Evolutionary conservation across 2,329 filamentous ascomycete genomes (phyloP).

Genomic region (Ramichloridium luteum): DNA sequence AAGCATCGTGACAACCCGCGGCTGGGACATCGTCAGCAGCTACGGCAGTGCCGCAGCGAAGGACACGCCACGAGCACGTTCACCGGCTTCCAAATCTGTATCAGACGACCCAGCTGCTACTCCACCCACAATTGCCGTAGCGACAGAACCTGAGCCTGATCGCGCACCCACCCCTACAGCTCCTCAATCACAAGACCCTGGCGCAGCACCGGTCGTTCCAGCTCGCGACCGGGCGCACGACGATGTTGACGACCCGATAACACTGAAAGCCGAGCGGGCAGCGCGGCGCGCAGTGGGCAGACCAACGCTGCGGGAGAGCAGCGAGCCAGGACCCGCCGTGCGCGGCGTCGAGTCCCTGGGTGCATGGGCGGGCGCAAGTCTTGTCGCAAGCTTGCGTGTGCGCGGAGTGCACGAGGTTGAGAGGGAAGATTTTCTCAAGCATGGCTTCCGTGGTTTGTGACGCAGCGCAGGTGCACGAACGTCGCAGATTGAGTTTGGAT

Average conservation of each 20-base stretch:
- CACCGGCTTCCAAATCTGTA: no score
- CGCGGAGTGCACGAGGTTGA: conserved; percentile 59
- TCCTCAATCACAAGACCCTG: not conserved
- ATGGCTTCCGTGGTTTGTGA: conserved; percentile 40
- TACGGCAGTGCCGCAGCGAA: conserved; percentile 42
- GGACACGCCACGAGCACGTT: no score
- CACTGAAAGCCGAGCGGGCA: conserved; percentile 43
- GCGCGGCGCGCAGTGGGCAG: conserved; percentile 17
- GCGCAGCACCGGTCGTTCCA: conserved; percentile 4
- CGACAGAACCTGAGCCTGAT: no score
- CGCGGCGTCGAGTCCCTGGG: conserved; percentile 58
- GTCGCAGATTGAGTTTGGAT: no score
- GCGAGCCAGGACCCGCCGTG: conserved; percentile 43
- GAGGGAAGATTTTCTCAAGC: conserved; percentile 56
- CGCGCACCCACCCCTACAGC: not conserved
- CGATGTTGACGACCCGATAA: conserved; percentile 34
- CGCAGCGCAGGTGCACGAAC: no score
- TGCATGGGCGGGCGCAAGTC: conserved; percentile 61
- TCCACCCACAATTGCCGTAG: conserved; percentile 1
- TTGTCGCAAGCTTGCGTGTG: conserved; percentile 56
- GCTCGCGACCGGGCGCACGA: conserved; percentile 17
- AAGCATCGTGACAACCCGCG: conserved; percentile 50
- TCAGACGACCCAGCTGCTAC: no score
- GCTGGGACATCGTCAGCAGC: conserved; percentile 67
- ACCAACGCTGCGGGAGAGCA: conserved; percentile 29